Base-by-base conservation (phyloP, 257 asterid genomes). In the Ocimum tenuiflorum region DNA sequence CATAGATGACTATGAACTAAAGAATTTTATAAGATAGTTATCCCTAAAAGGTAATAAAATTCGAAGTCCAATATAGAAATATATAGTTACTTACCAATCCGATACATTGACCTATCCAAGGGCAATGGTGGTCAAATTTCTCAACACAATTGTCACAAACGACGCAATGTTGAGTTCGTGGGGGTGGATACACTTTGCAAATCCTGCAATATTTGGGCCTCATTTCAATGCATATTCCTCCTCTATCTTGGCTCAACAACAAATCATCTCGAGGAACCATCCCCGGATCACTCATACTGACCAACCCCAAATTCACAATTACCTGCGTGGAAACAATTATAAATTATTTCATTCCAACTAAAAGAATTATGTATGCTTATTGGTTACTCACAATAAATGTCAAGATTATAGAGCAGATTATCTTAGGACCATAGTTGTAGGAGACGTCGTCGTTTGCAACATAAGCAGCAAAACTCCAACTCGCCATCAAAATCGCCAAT, bases 101-200 rank as follows among this genome's bases (percentile, higher is more conserved):
- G 31, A 81, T 72, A 50, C 83, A 75, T 62, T 80, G 83, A 14
- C 83, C 81, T 6, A 72, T 58, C 81, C 83, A 81, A 18, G 79
- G 81, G 74, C 79, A 75, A 69, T 72, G 83, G 41, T 77, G 81
- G 24, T 80, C 79, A 12, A 74, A 77, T 46, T 57, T 78, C 55
- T 76, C 73, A 10, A 81, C 76, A 47, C 82, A 81, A 58, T 81
- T 81, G 70, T 73, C 75, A 50, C 82, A 78, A 2, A 67, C 60
- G 39, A 36, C 50, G 17, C 84, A 79, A 71, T 78, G 84, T 11
- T 63, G 66, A 23, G 75, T 76, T 57, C 80, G 60, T 1, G 67
- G 68, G 0, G 78, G 79, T 9, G 75, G 77, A 43, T 70, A 67
- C 41, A 81, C 73, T 27, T 73, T 73, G 50, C 84, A 82, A 49